phyloP scores from a whole-genome alignment of 441 rosid genomes.

The Brassica hybrid region DNA sequence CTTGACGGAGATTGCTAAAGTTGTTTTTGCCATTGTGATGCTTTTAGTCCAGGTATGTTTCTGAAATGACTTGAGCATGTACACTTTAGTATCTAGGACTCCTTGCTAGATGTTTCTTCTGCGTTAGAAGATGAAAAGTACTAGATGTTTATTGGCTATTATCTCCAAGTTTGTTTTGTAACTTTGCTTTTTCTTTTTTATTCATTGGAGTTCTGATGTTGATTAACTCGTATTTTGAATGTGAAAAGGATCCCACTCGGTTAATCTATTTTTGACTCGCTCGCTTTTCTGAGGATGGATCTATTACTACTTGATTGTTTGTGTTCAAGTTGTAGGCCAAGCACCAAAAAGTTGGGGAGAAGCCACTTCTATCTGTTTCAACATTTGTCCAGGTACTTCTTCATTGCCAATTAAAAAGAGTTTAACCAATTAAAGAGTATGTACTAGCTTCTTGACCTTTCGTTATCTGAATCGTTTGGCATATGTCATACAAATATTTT shows the following conservation, averaged over 20 bases:
- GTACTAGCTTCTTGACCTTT: slow-evolving; percentile 4
- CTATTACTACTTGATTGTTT: slow-evolving; percentile 7
- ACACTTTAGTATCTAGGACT: background rate
- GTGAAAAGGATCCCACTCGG: background rate
- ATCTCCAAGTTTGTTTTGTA: slow-evolving; percentile 4
- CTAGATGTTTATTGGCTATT: slow-evolving; percentile 6
- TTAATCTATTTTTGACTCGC: background rate
- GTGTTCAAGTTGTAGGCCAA: slow-evolving; percentile 55
- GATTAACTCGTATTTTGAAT: slow-evolving; percentile 4
- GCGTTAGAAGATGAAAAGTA: slow-evolving; percentile 7
- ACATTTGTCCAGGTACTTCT: slow-evolving; percentile 68
- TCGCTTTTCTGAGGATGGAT: background rate
- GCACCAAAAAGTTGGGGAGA: slow-evolving; percentile 78
- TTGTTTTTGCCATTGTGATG: slow-evolving; percentile 87
- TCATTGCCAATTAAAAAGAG: background rate
- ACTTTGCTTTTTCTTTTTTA: too few relatives aligned
- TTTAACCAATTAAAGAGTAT: background rate
- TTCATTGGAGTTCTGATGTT: background rate
- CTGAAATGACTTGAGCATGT: background rate
- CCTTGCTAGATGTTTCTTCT: slow-evolving; percentile 14
- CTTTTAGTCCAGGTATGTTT: slow-evolving; percentile 76
- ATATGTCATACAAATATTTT: background rate
- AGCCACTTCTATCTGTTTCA: slow-evolving; percentile 78
- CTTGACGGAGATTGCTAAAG: slow-evolving; percentile 83
- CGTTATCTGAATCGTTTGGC: background rate